Base-by-base conservation (phyloP, 352 stramenopile species). In the Paralagenidium karlingii region DNA sequence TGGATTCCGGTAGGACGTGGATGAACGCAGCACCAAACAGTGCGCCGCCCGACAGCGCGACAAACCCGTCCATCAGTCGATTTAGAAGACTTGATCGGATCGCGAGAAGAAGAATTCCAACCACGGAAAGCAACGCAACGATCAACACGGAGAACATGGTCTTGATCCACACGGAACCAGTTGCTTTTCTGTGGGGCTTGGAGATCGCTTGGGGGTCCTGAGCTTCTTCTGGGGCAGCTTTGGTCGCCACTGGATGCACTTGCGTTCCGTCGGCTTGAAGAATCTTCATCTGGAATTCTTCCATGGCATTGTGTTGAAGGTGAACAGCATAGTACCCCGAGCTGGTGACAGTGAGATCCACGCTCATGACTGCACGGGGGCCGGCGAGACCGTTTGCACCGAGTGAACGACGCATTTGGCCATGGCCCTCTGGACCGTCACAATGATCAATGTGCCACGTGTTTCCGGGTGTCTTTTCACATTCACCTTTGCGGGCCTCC, bases 11-110 rank as follows among this genome's bases (percentile, higher is more conserved):
- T 25, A 92, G 33, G 24, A 92, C 58, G 30, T 92, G 55, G 34
- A 92, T 75, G 36, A 91, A 73, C 13, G 74, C 58, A 5, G 68
- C 78, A 11, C 71, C 76, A 28, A 91, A 68, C 3, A 92, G 38
- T 1, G 81, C 76, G 11, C 78, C 81, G 18, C 56, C 46, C 1
- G 70, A 80, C 39, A 90, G 65, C 5, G 61, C 63, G 53, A 75
- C 57, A 43, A 71, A 56, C 0, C 58, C 54, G 25, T 67, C 58
- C 58, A 67, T 67, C 2, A 68, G 32, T 13, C 54, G 58, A 1
- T 52, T 38, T 27, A 68, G 44, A 8, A 53, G 3, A 9, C n/a
- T 48, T n/a, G 51, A 24, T 8, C 52, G 53, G 16, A 67, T 42
- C 30, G 46, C 50, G 26, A 71, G 47, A 15, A 68, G 36, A 22